phyloP scores from a whole-genome alignment of 169 alveolate species.

The Plasmodium gonderi region DNA sequence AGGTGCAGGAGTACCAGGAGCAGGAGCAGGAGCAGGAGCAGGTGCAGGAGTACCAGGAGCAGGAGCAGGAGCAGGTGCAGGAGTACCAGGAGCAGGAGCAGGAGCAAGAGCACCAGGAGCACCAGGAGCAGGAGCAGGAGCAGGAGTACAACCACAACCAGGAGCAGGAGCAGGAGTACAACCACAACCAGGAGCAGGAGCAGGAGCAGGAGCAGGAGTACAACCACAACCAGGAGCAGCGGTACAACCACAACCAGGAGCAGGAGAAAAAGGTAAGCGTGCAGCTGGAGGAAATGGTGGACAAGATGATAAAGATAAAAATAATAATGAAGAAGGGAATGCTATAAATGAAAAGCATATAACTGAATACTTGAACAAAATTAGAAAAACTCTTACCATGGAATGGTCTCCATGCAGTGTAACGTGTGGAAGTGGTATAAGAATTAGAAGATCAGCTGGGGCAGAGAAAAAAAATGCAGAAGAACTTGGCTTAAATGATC shows the following conservation, averaged over 20 bases:
- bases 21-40: neutral
- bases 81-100: neutral
- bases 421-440: slow-evolving; percentile 57
- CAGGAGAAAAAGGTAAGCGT: neutral
- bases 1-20: neutral
- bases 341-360: neutral
- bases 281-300: neutral
- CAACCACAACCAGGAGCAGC: neutral
- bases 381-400: neutral
- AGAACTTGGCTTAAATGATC: neutral
- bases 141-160: neutral
- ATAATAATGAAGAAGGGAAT: neutral
- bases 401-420: slow-evolving; percentile 70
- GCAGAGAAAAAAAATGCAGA: neutral
- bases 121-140: neutral
- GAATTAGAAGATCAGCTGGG: slow-evolving; percentile 8
- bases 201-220: neutral
- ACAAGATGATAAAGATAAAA: neutral
- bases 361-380: neutral
- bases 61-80: neutral
- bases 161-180: neutral
- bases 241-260: neutral
- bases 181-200: neutral
- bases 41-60: neutral
- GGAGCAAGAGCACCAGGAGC: too few species aligned